phyloP scores from a whole-genome alignment of 2,329 filamentous ascomycete species.

The Botrytis deweyae region DNA sequence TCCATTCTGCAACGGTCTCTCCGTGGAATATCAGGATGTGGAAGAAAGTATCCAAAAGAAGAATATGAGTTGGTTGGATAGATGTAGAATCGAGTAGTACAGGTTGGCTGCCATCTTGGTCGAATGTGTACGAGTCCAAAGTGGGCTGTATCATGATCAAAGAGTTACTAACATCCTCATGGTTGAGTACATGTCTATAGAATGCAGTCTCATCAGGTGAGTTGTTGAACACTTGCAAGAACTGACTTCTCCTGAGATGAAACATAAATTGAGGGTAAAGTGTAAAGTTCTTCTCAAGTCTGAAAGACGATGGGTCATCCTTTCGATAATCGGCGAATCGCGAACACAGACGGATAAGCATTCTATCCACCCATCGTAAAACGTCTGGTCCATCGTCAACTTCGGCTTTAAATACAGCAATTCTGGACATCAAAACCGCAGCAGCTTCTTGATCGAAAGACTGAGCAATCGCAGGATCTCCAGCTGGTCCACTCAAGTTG shows the following conservation, averaged over 20 bases:
- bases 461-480: slow-evolving; percentile 91
- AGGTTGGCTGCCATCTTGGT: slow-evolving; percentile 87
- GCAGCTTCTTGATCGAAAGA: slow-evolving; percentile 98
- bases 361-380: slow-evolving; percentile 94
- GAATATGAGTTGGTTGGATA: slow-evolving; percentile 89
- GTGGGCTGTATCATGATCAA: slow-evolving; percentile 99
- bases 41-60: slow-evolving; percentile 97
- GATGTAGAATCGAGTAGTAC: slow-evolving; percentile 96
- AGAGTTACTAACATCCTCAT: slow-evolving; percentile 95
- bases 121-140: slow-evolving; percentile 93
- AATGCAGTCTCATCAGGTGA: slow-evolving; percentile 99
- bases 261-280: slow-evolving; percentile 99
- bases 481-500: slow-evolving; percentile 87
- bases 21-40: slow-evolving; percentile 99
- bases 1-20: slow-evolving; percentile 96
- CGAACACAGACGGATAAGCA: slow-evolving; percentile 95
- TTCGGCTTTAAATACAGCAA: slow-evolving; percentile 98
- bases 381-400: slow-evolving; percentile 99
- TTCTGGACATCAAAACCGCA: slow-evolving; percentile 97
- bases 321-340: slow-evolving; percentile 97
- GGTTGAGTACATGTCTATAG: slow-evolving; percentile 93
- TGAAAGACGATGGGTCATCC: slow-evolving; percentile 95
- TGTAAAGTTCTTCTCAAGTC: slow-evolving; percentile 97
- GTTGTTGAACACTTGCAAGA: slow-evolving; percentile 99
- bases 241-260: slow-evolving; percentile 93